Percentiles rank a stretch among this genome's conserved stretches.
Conservation (phyloP, 768 basidiomycete species). For the Tricholomella constricta region DNA sequence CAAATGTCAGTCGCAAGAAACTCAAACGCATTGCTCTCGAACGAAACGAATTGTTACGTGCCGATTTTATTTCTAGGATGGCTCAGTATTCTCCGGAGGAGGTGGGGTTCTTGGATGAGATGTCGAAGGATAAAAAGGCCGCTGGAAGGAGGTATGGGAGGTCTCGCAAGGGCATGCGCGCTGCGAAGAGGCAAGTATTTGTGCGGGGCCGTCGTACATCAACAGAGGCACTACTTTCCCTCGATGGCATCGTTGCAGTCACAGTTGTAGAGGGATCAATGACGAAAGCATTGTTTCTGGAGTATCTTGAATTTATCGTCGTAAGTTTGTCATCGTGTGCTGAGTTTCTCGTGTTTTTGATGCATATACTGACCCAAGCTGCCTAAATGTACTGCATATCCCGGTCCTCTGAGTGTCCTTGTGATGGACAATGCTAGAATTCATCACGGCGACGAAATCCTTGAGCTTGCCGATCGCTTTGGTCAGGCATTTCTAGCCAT, state of each 20-base stretch:
- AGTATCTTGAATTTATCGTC: constrained; percentile 28
- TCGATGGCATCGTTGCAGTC: constrained; percentile 31
- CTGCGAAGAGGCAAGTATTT: constrained; percentile 28
- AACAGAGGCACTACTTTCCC: constrained; percentile 25
- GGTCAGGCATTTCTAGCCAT: background rate
- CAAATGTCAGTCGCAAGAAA: constrained; percentile 28
- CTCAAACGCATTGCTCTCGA: constrained; percentile 36
- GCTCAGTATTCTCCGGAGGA: constrained; percentile 30
- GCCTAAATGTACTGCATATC: constrained; percentile 26
- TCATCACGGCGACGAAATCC: constrained; percentile 30
- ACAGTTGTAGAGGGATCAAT: constrained; percentile 32
- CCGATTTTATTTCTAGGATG: constrained; percentile 28
- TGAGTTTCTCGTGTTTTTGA: background rate
- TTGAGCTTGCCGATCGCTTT: constrained; percentile 21
- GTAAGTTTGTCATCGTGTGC: constrained; percentile 13
- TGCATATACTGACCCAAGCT: background rate
- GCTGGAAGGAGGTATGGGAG: constrained; percentile 18
- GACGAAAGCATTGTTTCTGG: constrained; percentile 17
- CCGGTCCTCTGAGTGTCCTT: constrained; percentile 30
- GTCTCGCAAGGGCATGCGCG: constrained; percentile 23
- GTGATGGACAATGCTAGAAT: constrained; percentile 37
- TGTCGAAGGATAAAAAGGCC: constrained; percentile 33
- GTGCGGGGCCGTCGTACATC: constrained; percentile 25
- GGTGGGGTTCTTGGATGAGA: constrained; percentile 36
- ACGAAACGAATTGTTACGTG: constrained; percentile 23